These are phyloP conservation scores for Trametopsis cervina DNA, from an alignment of 768 basidiomycete species.

Conservation along the genomic window DNA sequence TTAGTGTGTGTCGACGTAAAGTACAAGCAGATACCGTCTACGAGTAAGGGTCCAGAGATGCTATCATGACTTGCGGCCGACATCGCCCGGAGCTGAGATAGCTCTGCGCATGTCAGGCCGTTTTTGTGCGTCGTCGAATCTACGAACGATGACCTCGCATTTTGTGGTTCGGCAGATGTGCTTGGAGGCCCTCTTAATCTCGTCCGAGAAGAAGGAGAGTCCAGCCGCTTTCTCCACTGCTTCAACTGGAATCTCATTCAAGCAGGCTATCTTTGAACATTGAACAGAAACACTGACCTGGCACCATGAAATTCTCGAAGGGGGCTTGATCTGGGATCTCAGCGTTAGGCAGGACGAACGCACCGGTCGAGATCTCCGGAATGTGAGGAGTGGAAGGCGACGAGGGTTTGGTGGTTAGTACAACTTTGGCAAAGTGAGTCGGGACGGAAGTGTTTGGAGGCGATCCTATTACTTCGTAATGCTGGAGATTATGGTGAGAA, in stretches of 20 bases:
- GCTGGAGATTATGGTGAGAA: conserved; percentile 40
- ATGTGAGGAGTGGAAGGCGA: conserved; percentile 67
- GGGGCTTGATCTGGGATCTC: conserved; percentile 80
- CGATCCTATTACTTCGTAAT: conserved; percentile 90
- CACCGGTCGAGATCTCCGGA: conserved; percentile 79
- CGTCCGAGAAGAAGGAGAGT: conserved; percentile 78
- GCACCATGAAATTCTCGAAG: conserved; percentile 74
- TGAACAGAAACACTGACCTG: conserved; percentile 43
- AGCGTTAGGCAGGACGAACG: conserved; percentile 96
- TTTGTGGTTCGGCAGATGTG: conserved; percentile 86
- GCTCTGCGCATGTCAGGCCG: conserved; percentile 36
- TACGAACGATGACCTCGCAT: conserved; percentile 81
- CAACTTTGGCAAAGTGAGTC: conserved; percentile 97
- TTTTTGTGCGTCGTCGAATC: conserved; percentile 89
- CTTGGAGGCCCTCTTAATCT: conserved; percentile 64
- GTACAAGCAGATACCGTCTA: background rate
- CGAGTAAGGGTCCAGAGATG: background rate
- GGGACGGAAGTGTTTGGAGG: conserved; percentile 91
- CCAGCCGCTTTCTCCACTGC: conserved; percentile 88
- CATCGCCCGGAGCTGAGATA: conserved; percentile 35
- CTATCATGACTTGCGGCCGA: conserved; percentile 11
- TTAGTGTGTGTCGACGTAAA: background rate
- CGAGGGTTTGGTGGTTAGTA: conserved; percentile 68
- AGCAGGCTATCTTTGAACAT: background rate
- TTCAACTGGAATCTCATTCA: conserved; percentile 53